Evolutionary conservation across 2,329 filamentous ascomycete species (phyloP), one percentile per base, ranked within the genome.

Genomic region (Sarocladium strictum): DNA sequence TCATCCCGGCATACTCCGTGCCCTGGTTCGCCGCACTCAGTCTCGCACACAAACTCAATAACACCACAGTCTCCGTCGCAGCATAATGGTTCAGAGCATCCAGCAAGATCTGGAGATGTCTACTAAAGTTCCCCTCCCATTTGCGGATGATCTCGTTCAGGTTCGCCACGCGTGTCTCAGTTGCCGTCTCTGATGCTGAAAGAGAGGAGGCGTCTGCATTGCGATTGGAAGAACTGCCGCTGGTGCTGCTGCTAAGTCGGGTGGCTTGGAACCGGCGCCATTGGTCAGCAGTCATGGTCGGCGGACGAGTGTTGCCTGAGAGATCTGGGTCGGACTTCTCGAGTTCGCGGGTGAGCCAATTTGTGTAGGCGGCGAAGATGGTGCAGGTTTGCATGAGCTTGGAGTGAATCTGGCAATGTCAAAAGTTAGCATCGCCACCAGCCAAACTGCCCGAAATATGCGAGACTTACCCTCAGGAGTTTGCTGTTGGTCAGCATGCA

Each of bases 401-500:
- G 56, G 92, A 94, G 73, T 97, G 93, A 66, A 99, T 95, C 93
- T 97, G 55, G 1, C 24, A 7, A 21, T 5, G 2, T 17, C 27
- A 12, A 3, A 17, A 38, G 35, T 23, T 26, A n/a, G 24, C 19
- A 24, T 26, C 11, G 24, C 14, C n/a, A 54, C 41, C 23, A 21
- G 3, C 41, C 11, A 47, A 23, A 23, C 17, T 23, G 40, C 10
- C 24, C 15, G 40, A 17, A 24, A 12, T 4, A 12, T 3, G n/a
- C 12, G 21, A 29, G 3, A 12, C 70, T 77, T 79, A 96, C 93
- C 72, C 90, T 87, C 5, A 99, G 74, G 6, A 99, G 79, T 73
- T 96, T 97, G 66, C 90, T 90, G 69, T 99, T 97, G 19, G 94
- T 99, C 60, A 99, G 79, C 91, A 97, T 97, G 75, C 94, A 97